These are phyloP conservation scores for Elaeis oleifera DNA, from an alignment of 202 grass and related monocot species.

Conservation along the genomic window DNA sequence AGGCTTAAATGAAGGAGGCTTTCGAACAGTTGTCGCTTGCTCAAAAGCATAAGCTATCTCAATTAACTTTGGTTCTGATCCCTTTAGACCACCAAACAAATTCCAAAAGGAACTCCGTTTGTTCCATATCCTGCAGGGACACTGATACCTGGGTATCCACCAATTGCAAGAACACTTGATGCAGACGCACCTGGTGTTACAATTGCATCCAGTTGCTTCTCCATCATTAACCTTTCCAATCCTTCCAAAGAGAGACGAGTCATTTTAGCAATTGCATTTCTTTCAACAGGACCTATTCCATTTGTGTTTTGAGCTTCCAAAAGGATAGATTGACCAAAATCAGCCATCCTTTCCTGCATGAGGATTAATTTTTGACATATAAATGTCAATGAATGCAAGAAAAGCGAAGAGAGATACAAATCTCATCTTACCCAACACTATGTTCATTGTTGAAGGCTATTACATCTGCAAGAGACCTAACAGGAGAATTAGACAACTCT, in stretches of 20 bases:
- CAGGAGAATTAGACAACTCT: conserved; percentile 36
- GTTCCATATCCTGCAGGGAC: conserved; percentile 41
- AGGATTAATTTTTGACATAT: neutral
- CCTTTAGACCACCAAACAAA: conserved; percentile 49
- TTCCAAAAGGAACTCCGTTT: conserved; percentile 33
- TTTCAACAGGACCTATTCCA: conserved; percentile 28
- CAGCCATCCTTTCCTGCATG: conserved; percentile 44
- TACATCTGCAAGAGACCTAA: conserved; percentile 64
- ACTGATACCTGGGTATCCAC: conserved; percentile 33
- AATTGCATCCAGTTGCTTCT: conserved; percentile 39
- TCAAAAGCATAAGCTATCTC: conserved; percentile 63
- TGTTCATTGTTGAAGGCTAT: conserved; percentile 52
- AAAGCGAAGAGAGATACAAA: neutral
- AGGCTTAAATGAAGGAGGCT: conserved; percentile 24
- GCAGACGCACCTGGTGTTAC: conserved; percentile 1
- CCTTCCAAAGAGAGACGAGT: conserved; percentile 22
- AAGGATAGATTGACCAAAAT: conserved; percentile 30
- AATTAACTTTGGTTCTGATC: conserved; percentile 52
- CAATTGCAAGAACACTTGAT: conserved; percentile 11
- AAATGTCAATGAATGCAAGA: neutral
- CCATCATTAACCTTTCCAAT: conserved; percentile 40
- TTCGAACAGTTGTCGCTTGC: conserved; percentile 44
- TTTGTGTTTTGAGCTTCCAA: conserved; percentile 41
- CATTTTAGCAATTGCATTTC: conserved; percentile 25
- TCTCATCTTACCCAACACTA: neutral